Conservation (phyloP, 257 asterid species). For the Buddleja alternifolia region DNA sequence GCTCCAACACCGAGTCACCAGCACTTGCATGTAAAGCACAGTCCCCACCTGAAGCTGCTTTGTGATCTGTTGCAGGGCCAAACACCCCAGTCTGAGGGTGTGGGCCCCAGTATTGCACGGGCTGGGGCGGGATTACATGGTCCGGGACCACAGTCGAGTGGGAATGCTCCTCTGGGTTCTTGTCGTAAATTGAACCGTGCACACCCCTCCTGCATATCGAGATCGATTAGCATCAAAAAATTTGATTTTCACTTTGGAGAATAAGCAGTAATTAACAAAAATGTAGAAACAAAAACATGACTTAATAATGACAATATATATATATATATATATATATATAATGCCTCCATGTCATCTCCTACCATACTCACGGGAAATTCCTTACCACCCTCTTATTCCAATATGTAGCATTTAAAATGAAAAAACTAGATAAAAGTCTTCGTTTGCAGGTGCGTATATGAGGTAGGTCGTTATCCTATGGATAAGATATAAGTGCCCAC, state of each 20-base stretch:
- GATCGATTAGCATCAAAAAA: neutral
- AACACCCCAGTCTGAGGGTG: conserved; percentile 90
- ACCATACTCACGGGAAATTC: neutral
- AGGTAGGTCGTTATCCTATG: conserved; percentile 23
- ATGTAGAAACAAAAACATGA: neutral
- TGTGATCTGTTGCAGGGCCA: conserved; percentile 62
- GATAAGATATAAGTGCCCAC: conserved; percentile 7
- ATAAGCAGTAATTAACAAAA: neutral
- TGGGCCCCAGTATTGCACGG: conserved; percentile 77
- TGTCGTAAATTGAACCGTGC: conserved; percentile 74
- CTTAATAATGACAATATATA: no score
- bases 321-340: no score
- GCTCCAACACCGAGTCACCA: conserved; percentile 67
- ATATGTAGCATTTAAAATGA: neutral
- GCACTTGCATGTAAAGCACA: conserved; percentile 28
- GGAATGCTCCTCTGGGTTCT: conserved; percentile 71
- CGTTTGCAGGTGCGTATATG: neutral
- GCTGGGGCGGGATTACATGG: conserved; percentile 45
- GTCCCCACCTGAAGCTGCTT: conserved; percentile 28
- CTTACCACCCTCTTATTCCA: neutral
- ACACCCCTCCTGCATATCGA: conserved; percentile 60
- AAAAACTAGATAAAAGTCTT: neutral
- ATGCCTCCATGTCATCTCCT: no score
- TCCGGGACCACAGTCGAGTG: conserved; percentile 63
- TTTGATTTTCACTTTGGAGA: neutral